phyloP scores from a whole-genome alignment of 2,329 filamentous ascomycete genomes.

The Penicillium sp. region DNA sequence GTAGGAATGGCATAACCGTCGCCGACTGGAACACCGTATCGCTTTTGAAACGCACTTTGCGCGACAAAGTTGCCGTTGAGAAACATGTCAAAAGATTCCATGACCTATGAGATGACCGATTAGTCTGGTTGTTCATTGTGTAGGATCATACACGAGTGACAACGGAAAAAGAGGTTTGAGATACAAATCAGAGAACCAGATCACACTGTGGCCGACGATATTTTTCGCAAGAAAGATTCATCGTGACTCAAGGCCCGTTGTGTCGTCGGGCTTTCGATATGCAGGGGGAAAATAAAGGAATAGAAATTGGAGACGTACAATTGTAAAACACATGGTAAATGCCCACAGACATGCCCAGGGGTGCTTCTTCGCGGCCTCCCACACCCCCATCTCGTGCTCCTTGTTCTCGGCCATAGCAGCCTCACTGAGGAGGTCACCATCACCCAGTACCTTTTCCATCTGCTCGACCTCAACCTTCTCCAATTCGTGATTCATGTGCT shows the following conservation, averaged over 20 bases:
- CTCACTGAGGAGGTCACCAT: constrained; percentile 37
- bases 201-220: no score
- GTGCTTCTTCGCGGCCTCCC: constrained; percentile 36
- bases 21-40: constrained; percentile 31
- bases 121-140: neutral
- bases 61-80: constrained; percentile 46
- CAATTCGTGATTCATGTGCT: neutral
- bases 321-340: constrained; percentile 47
- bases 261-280: neutral
- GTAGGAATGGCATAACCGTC: constrained; percentile 32
- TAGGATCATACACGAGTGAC: no score
- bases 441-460: constrained; percentile 29
- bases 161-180: no score
- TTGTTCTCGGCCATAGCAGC: constrained; percentile 41
- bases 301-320: constrained; percentile 33
- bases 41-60: constrained; percentile 32
- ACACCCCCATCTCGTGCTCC: constrained; percentile 40
- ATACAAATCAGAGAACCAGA: no score
- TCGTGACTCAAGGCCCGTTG: no score
- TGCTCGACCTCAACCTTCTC: constrained; percentile 24
- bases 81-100: constrained; percentile 49
- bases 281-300: neutral
- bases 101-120: constrained; percentile 28
- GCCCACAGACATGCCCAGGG: constrained; percentile 46
- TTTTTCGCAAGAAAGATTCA: neutral